These are phyloP conservation scores for Amorphotheca resinae DNA, from an alignment of 495 filamentous ascomycete genomes.

Conservation along the genomic window DNA sequence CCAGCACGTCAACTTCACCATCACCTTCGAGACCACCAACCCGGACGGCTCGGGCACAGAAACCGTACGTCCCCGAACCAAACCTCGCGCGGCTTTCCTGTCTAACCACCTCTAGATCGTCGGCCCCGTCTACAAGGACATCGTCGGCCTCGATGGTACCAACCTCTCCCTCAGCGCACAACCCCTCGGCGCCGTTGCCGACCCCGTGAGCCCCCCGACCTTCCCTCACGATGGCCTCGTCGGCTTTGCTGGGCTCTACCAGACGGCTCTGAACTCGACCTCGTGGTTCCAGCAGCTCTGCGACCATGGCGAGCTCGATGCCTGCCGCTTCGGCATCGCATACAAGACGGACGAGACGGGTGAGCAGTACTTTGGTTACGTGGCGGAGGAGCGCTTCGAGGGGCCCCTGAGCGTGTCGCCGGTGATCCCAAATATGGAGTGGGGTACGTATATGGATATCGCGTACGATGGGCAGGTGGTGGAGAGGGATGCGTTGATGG, in stretches of 20 bases:
- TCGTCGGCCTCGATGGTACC: background rate
- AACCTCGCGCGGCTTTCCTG: too few species aligned
- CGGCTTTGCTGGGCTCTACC: background rate
- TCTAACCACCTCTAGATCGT: background rate
- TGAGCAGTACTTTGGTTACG: slow-evolving; percentile 1
- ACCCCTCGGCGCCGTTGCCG: background rate
- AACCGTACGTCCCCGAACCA: background rate
- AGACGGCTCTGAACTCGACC: background rate
- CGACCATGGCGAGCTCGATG: background rate
- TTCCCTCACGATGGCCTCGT: slow-evolving; percentile 6
- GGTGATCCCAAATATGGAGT: background rate
- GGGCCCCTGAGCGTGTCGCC: background rate
- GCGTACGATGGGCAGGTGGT: slow-evolving; percentile 3
- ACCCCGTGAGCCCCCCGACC: background rate
- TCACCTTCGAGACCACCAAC: slow-evolving; percentile 4
- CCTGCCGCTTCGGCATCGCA: slow-evolving; percentile 4
- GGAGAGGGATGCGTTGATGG: background rate
- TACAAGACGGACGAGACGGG: slow-evolving; percentile 1
- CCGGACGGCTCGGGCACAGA: slow-evolving; percentile 6
- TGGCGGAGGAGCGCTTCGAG: background rate
- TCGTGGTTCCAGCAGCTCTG: slow-evolving; percentile 1
- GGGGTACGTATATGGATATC: slow-evolving; percentile 2
- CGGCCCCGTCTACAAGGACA: slow-evolving; percentile 1
- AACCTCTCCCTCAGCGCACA: background rate
- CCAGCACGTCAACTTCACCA: slow-evolving; percentile 1